Conservation (phyloP, 805 yeast genomes). For the Saccharomycopsis selenospora region DNA sequence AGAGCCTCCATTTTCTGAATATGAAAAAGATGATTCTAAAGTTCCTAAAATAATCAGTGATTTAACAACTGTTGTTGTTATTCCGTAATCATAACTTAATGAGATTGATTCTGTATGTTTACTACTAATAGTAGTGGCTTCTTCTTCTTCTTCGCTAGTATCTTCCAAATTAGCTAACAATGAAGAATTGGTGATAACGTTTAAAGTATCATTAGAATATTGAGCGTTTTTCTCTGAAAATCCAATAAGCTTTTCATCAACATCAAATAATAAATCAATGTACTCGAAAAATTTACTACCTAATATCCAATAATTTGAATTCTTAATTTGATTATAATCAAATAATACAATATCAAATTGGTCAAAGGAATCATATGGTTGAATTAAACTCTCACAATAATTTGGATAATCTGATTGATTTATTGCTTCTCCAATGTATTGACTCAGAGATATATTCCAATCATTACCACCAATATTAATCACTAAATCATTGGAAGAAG, state of each 20-base stretch:
- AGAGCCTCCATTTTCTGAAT: background rate
- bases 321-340: slow-evolving; percentile 4
- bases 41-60: slow-evolving; percentile 15
- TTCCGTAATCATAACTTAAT: slow-evolving; percentile 1
- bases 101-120: slow-evolving; percentile 5
- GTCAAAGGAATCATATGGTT: background rate
- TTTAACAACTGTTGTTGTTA: slow-evolving; percentile 10
- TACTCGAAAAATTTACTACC: slow-evolving; percentile 6
- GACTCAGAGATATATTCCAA: slow-evolving; percentile 11
- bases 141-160: background rate
- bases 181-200: slow-evolving; percentile 7
- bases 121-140: slow-evolving; percentile 12
- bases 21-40: slow-evolving; percentile 7
- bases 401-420: slow-evolving; percentile 2
- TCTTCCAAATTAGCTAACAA: background rate
- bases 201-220: background rate
- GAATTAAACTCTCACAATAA: slow-evolving; percentile 4
- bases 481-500: background rate
- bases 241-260: slow-evolving; percentile 12
- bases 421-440: slow-evolving; percentile 7
- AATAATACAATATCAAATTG: background rate
- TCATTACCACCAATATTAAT: slow-evolving; percentile 11
- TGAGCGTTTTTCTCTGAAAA: slow-evolving; percentile 5
- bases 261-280: slow-evolving; percentile 7
- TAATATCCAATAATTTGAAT: slow-evolving; percentile 10